phyloP scores from a whole-genome alignment of 1,284 basidiomycete genomes.

The Rhodotorula sp. region DNA sequence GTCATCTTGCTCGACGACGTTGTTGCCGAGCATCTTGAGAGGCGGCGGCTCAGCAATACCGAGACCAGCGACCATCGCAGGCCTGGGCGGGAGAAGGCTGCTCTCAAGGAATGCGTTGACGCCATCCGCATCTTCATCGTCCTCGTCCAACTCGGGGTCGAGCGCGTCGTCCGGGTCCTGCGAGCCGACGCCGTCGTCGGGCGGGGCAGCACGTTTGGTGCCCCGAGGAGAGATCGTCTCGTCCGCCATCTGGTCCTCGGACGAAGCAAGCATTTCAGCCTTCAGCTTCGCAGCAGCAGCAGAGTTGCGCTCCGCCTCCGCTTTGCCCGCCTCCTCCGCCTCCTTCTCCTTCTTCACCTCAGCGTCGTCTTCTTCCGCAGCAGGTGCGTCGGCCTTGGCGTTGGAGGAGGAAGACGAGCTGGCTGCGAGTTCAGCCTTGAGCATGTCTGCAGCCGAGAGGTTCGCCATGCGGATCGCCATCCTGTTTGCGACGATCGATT shows the following conservation, averaged over 20 bases:
- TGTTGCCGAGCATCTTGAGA: constrained; percentile 59
- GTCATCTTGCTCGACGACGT: constrained; percentile 89
- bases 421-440: constrained; percentile 77
- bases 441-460: constrained; percentile 86
- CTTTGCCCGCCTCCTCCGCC: constrained; percentile 28
- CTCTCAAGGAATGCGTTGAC: constrained; percentile 45
- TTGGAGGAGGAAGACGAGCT: constrained; percentile 52
- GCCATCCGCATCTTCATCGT: constrained; percentile 43
- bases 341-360: constrained; percentile 21
- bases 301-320: constrained; percentile 61
- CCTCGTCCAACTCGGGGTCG: constrained; percentile 44
- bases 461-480: constrained; percentile 90
- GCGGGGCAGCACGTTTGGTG: constrained; percentile 63
- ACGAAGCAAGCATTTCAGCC: constrained; percentile 28
- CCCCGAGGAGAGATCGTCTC: constrained; percentile 51
- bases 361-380: not conserved
- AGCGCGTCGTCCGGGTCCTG: constrained; percentile 37
- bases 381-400: not conserved
- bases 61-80: constrained; percentile 22
- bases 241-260: constrained; percentile 13
- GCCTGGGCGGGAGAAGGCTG: constrained; percentile 26
- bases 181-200: constrained; percentile 12
- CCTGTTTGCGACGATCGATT: constrained; percentile 80
- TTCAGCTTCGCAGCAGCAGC: constrained; percentile 90
- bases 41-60: constrained; percentile 45